A percentile compares a stretch with the other conserved stretches of the same genome.
phyloP scores from a whole-genome alignment of 2,329 filamentous ascomycete genomes.

The Helminthosporium solani region DNA sequence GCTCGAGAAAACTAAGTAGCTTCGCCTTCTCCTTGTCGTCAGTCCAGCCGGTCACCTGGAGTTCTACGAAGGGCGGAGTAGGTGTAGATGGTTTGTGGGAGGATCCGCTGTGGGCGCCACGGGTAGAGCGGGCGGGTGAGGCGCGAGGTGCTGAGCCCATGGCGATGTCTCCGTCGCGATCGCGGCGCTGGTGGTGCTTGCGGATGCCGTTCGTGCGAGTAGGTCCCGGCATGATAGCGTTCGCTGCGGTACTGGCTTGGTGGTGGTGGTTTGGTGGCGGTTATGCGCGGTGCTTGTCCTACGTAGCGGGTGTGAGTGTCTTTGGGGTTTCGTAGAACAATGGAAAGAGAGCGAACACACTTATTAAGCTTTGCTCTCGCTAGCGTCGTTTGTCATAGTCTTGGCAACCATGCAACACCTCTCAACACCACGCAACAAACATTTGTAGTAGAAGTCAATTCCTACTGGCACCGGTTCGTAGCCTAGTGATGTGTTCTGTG shows the following conservation, averaged over 20 bases:
- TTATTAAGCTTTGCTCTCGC: too few species aligned
- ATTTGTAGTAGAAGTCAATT: too few species aligned
- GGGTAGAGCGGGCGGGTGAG: constrained; percentile 6
- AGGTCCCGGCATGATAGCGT: background rate
- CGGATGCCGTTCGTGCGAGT: constrained; percentile 10
- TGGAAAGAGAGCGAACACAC: too few species aligned
- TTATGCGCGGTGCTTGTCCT: too few species aligned
- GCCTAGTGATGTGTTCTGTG: too few species aligned
- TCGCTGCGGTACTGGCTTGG: background rate
- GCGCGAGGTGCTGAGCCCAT: constrained; percentile 52
- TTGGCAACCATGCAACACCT: too few species aligned
- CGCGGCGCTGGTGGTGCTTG: constrained; percentile 45
- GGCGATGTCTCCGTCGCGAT: constrained; percentile 62
- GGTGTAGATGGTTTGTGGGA: background rate
- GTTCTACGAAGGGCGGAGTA: constrained; percentile 9
- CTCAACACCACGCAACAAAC: too few species aligned
- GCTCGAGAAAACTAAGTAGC: constrained; percentile 44
- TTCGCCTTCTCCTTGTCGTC: constrained; percentile 35
- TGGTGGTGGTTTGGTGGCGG: too few species aligned
- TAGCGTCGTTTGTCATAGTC: too few species aligned
- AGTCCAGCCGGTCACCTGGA: constrained; percentile 45
- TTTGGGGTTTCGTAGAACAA: too few species aligned
- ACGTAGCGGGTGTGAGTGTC: background rate
- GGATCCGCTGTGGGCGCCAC: background rate
- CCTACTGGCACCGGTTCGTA: too few species aligned